A percentile compares a stretch with the other conserved stretches of the same genome.
These are phyloP conservation scores for Malus hybrid DNA, from an alignment of 331 rosid genomes.

Conservation along the genomic window DNA sequence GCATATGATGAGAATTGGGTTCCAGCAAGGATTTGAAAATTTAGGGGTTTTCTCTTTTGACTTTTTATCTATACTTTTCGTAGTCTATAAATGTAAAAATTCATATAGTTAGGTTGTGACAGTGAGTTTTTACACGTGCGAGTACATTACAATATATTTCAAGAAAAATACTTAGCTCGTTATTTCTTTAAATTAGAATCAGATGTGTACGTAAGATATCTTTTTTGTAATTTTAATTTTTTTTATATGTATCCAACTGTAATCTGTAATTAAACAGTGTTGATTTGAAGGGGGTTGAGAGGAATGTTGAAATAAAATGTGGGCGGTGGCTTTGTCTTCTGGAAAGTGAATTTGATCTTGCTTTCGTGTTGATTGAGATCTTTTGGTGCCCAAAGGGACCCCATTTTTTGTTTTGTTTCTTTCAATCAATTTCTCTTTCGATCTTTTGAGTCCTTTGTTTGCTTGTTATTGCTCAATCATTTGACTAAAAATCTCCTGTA, in stretches of 20 bases:
- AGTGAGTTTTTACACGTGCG: background rate
- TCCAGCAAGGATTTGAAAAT: background rate
- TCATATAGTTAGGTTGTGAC: too few species aligned
- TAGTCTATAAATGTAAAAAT: background rate
- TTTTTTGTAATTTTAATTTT: too few species aligned
- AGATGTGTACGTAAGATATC: too few species aligned
- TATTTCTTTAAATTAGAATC: too few species aligned
- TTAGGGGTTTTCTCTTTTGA: background rate
- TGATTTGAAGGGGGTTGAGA: background rate
- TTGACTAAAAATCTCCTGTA: background rate
- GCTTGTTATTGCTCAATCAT: background rate
- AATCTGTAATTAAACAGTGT: too few species aligned
- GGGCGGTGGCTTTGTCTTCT: conserved; percentile 21
- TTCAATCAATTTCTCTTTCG: conserved; percentile 2
- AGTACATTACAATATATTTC: background rate
- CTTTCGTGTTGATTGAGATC: conserved; percentile 19
- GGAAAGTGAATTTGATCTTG: conserved; percentile 14
- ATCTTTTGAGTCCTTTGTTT: background rate
- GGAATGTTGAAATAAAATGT: conserved; percentile 22
- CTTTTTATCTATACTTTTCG: background rate
- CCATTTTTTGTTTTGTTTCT: background rate
- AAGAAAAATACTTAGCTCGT: too few species aligned
- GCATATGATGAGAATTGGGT: background rate
- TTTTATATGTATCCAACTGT: too few species aligned
- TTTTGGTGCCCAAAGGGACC: conserved; percentile 18